phyloP scores from a whole-genome alignment of 805 yeast genomes.

The Candida insectorum region DNA sequence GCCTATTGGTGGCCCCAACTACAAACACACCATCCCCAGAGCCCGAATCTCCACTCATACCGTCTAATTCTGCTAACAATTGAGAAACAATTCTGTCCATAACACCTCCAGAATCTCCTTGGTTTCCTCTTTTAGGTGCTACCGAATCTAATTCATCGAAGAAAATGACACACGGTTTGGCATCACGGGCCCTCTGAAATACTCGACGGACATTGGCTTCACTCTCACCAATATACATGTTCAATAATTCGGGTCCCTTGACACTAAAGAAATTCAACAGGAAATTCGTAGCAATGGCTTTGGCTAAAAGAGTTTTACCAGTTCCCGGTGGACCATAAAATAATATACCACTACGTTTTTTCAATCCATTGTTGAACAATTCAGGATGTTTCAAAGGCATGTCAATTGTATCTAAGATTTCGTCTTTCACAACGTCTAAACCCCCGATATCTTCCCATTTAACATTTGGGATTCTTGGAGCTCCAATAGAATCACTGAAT shows the following conservation, averaged over 20 bases:
- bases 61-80: slow-evolving; percentile 89
- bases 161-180: slow-evolving; percentile 95
- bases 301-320: slow-evolving; percentile 92
- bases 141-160: slow-evolving; percentile 97
- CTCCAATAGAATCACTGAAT: slow-evolving; percentile 92
- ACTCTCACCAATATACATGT: slow-evolving; percentile 98
- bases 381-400: slow-evolving; percentile 94
- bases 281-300: slow-evolving; percentile 95
- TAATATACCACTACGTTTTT: slow-evolving; percentile 89
- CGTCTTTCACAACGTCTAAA: slow-evolving; percentile 82
- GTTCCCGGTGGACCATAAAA: slow-evolving; percentile 99
- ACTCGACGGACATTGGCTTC: slow-evolving; percentile 96
- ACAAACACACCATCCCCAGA: slow-evolving; percentile 83
- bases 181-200: slow-evolving; percentile 92
- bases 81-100: slow-evolving; percentile 99
- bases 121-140: slow-evolving; percentile 97
- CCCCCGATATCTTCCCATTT: slow-evolving; percentile 99
- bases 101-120: slow-evolving; percentile 98
- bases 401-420: slow-evolving; percentile 91
- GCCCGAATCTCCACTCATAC: slow-evolving; percentile 80
- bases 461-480: slow-evolving; percentile 92
- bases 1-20: slow-evolving; percentile 98
- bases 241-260: slow-evolving; percentile 93
- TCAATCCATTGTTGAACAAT: slow-evolving; percentile 80
- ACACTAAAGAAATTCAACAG: slow-evolving; percentile 93